Evolutionary conservation across 2,329 filamentous ascomycete species (phyloP), one percentile per base, ranked within the genome.

Genomic region (Xylariales sp.): DNA sequence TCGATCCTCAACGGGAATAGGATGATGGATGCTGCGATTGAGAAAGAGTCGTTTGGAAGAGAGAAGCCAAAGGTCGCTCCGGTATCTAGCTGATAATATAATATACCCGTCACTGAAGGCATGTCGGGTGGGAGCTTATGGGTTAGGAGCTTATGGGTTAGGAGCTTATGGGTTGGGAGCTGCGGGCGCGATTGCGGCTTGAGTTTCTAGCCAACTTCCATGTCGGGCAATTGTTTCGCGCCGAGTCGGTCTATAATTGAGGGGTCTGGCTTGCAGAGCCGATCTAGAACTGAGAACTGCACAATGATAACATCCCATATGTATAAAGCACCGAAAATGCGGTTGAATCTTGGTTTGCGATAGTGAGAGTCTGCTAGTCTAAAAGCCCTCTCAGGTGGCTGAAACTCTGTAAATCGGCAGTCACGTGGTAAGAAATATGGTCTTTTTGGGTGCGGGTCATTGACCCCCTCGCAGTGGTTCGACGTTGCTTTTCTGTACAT

Each of bases 1-100:
- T 87, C 86, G 40, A 84, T 98, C 31, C 80, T 97, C 45, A 95
- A 81, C 66, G 93, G 94, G 20, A 87, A 91, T 62, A 81, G 76
- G 56, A 87, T 96, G 68, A 90, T 98, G 75, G 85, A 88, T 36
- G 81, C 84, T 34, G 88, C 86, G 42, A 83, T 91, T 53, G 88
- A 93, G 70, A 84, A 74, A 57, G 73, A 69, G 34, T 77, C 74
- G 19, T 86, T 82, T 60, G 72, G 71, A 31, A 73, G 63, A 51
- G 66, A 71, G 29, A 46, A 44, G 22, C 42, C 56, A 20, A 49
- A 53, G 46, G 38, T 48, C 33, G 28, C 46, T 21, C 38, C 43
- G 28, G 40, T 42, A 33, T 42, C 50, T 16, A 41, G 32, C 39
- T 38, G n/a, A 38, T 31, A 11, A 14, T 8, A 34, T 39, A n/a